Evolutionary conservation across 306 rosid genomes (phyloP).

Genomic region (Rosa persica): DNA sequence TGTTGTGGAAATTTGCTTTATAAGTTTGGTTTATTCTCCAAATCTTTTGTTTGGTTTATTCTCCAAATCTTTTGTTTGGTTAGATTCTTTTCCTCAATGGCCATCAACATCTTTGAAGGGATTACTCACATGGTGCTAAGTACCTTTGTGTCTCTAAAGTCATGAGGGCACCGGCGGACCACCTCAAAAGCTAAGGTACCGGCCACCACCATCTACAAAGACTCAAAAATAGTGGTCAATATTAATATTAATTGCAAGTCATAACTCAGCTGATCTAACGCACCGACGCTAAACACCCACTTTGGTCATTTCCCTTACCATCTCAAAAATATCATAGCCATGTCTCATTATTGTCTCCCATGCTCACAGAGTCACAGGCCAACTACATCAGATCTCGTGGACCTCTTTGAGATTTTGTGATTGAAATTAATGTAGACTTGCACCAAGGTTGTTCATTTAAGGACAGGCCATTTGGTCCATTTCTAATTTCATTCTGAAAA

Average conservation of each 20-base stretch:
- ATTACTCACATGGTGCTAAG: constrained; percentile 12
- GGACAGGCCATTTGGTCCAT: not conserved
- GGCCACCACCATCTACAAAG: not conserved
- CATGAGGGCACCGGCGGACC: not conserved
- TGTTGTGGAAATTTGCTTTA: not conserved
- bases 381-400: not conserved
- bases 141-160: not conserved
- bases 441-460: not conserved
- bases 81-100: constrained; percentile 8
- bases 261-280: not conserved
- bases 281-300: constrained; percentile 16
- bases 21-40: too few relatives aligned
- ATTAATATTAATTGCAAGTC: not conserved
- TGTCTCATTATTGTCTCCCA: too few relatives aligned
- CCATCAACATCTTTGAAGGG: constrained; percentile 19
- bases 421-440: not conserved
- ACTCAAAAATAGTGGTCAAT: not conserved
- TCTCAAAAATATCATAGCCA: not conserved
- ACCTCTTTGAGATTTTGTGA: not conserved
- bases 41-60: not conserved
- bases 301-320: constrained; percentile 5
- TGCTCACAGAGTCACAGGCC: not conserved
- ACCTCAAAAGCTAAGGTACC: not conserved
- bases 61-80: not conserved
- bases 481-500: not conserved